phyloP scores from a whole-genome alignment of 2,329 filamentous ascomycete species.

The Intubia oerlemansii region DNA sequence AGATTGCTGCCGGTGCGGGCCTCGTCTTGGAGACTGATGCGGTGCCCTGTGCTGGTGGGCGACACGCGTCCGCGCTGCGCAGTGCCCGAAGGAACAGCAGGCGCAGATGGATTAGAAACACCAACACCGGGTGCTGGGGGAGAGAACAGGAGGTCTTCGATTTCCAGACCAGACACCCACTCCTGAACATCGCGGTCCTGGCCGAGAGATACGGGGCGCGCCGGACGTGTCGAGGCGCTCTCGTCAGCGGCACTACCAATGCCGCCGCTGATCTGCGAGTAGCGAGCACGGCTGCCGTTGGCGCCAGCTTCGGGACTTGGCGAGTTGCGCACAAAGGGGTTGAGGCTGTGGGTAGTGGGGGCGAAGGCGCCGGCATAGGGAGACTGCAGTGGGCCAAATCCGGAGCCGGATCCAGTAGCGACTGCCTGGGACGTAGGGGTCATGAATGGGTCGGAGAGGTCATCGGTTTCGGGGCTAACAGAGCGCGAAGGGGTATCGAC shows the following conservation, averaged over 20 bases:
- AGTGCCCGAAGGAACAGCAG: neutral
- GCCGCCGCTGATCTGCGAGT: no score
- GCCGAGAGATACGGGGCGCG: no score
- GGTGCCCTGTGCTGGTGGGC: slow-evolving; percentile 13
- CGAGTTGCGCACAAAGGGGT: slow-evolving; percentile 10
- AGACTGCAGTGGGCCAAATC: slow-evolving; percentile 3
- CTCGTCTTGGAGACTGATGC: slow-evolving; percentile 21
- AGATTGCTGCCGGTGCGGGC: slow-evolving; percentile 33
- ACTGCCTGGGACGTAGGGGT: slow-evolving; percentile 3
- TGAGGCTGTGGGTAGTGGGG: slow-evolving; percentile 5
- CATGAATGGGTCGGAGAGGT: slow-evolving; percentile 5
- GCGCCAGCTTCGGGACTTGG: slow-evolving; percentile 19
- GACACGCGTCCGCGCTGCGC: slow-evolving; percentile 15
- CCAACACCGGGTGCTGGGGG: slow-evolving; percentile 9
- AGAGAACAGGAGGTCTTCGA: slow-evolving; percentile 28
- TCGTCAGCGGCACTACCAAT: no score
- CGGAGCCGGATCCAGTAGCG: neutral
- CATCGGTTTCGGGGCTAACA: slow-evolving; percentile 10
- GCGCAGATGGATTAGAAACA: neutral
- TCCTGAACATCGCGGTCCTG: slow-evolving; percentile 32
- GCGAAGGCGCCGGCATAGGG: slow-evolving; percentile 1
- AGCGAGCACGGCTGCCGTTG: no score
- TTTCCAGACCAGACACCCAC: slow-evolving; percentile 35
- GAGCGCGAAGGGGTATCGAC: no score
- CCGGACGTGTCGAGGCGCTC: no score